Evolutionary conservation across 2,329 filamentous ascomycete species (phyloP).

Genomic region (Parascedosporium putredinis): DNA sequence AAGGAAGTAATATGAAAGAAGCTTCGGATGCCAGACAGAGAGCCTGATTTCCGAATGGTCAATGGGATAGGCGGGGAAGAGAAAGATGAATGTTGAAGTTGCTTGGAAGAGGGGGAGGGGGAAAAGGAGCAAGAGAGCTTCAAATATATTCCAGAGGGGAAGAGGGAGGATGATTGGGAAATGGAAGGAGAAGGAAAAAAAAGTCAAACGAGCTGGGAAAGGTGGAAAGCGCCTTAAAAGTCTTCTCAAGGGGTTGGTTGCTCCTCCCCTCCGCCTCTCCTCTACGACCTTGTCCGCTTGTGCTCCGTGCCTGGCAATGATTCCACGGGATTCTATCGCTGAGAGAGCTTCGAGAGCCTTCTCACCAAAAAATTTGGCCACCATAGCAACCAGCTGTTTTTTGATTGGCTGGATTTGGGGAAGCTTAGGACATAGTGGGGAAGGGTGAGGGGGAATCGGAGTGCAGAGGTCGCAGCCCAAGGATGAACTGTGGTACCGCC

Average conservation of each 20-base stretch:
- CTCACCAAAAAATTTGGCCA: slow-evolving; percentile 8
- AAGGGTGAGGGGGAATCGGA: background rate
- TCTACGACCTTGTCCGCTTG: background rate
- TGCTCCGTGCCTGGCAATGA: slow-evolving; percentile 8
- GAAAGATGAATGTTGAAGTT: background rate
- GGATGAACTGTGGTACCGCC: background rate
- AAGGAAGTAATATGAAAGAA: slow-evolving; percentile 8
- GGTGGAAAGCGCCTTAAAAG: slow-evolving; percentile 8
- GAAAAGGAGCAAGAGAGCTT: too few species aligned
- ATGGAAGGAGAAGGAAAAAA: slow-evolving; percentile 10
- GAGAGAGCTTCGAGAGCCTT: slow-evolving; percentile 10
- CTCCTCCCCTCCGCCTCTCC: background rate
- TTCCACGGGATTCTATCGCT: slow-evolving; percentile 15
- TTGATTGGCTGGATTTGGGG: slow-evolving; percentile 8
- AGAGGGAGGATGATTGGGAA: slow-evolving; percentile 5
- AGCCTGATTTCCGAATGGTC: background rate
- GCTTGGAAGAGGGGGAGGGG: background rate
- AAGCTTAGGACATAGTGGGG: slow-evolving; percentile 7
- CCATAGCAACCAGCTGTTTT: slow-evolving; percentile 6
- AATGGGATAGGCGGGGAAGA: background rate
- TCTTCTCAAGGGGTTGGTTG: background rate
- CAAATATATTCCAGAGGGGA: background rate
- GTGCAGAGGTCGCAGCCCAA: background rate
- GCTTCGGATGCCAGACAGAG: slow-evolving; percentile 1
- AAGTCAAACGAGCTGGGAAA: slow-evolving; percentile 2